Base-by-base conservation (phyloP, 306 rosid species). In the Pueraria montana region DNA sequence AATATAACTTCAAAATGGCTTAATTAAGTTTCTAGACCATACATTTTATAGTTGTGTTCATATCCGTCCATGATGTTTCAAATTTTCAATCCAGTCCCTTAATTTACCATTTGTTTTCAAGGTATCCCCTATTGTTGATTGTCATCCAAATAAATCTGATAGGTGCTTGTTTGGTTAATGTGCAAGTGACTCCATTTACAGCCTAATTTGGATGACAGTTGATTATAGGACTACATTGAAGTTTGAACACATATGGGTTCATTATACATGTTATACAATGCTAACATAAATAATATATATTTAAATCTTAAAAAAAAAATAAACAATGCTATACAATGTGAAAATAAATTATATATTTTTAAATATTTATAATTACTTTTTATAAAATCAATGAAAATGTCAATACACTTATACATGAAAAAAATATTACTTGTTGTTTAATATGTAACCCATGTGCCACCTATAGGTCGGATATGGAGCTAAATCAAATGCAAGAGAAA, bases 401-500 rank as follows among this genome's bases (percentile, higher is more conserved):
- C 43, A 10, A 21, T 48, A 46, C 4, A 71, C 34, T 48, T 48
- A 6, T 30, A 30, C 32, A 32, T 32, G 20, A 30, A 50, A 52
- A 52, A 50, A n/a, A 5, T 30, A 30, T 30, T 73, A 30, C n/a
- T 20, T 50, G 26, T 27, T 32, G 62, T 63, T 32, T 64, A 21
- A 65, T 49, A 48, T 65, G 75, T 48, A 65, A 18, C n/a, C 53
- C 5, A 46, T n/a, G 48, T 32, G 42, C 21, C 30, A 61, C 67
- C 80, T 18, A 71, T 63, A 34, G 74, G 53, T 75, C 18, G 52
- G 70, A 30, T 72, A 62, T 42, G 46, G 18, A 78, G 58, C 59
- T 65, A 61, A 62, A 62, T 64, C 53, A n/a, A 72, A 78, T 50
- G 74, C 83, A 86, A 45, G 78, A 32, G 49, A 87, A 61, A 75